These are phyloP conservation scores for Cylindrodendrum hubeiense DNA, from an alignment of 2,329 filamentous ascomycete species.

Conservation along the genomic window DNA sequence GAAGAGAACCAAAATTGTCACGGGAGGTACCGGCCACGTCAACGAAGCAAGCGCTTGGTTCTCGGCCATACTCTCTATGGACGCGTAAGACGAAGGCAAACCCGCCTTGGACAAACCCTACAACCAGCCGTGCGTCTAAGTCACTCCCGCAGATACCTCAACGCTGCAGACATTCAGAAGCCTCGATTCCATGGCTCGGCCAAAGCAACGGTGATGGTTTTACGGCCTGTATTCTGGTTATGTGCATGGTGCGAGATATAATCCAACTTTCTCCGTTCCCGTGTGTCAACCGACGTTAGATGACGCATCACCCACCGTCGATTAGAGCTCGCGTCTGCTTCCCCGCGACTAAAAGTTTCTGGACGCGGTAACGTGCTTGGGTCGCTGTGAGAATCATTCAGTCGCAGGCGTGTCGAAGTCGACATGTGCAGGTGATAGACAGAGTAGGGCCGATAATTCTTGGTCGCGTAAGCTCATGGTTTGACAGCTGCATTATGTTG, in stretches of 20 bases:
- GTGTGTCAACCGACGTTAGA: background rate
- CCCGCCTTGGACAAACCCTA: background rate
- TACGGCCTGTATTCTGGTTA: too few relatives aligned
- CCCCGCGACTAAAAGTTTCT: background rate
- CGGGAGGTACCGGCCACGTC: too few relatives aligned
- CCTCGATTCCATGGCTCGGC: background rate
- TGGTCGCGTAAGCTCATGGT: constrained; percentile 3
- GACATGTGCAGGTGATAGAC: background rate
- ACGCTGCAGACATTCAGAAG: background rate
- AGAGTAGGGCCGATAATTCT: background rate
- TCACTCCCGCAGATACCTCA: background rate
- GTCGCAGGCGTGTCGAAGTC: background rate
- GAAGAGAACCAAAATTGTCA: background rate
- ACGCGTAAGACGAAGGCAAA: background rate
- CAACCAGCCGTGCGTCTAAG: background rate
- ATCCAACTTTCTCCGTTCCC: background rate
- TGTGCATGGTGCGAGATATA: background rate
- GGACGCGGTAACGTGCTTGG: background rate
- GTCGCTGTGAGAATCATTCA: too few relatives aligned
- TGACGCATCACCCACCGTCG: background rate
- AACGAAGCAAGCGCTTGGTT: background rate
- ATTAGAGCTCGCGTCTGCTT: background rate
- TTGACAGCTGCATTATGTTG: constrained; percentile 11
- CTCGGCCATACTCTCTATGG: background rate
- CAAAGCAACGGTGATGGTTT: background rate